phyloP scores from a whole-genome alignment of 2,329 filamentous ascomycete species.

The Corinectria fuckeliana region DNA sequence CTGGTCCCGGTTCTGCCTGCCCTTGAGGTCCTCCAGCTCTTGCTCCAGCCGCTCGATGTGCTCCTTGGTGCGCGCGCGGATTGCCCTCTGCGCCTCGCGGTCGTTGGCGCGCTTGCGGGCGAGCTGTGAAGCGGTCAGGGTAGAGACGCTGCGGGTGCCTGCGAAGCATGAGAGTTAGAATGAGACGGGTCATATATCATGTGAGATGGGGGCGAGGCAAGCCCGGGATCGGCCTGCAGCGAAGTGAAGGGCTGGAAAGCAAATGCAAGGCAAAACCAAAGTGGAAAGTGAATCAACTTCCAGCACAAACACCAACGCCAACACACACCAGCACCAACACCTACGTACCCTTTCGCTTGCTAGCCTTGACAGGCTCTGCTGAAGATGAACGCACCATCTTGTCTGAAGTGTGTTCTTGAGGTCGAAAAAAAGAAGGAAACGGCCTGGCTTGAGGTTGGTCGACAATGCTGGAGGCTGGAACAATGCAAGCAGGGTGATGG shows the following conservation, averaged over 20 bases:
- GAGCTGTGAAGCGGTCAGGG: conserved; percentile 85
- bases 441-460: not conserved
- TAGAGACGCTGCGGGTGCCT: conserved; percentile 80
- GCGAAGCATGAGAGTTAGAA: not conserved
- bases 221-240: not conserved
- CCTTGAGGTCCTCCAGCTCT: conserved; percentile 74
- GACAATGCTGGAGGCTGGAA: too few species aligned
- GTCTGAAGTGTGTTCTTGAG: conserved; percentile 9
- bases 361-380: conserved; percentile 50
- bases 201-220: not conserved
- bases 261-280: conserved; percentile 8
- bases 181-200: not conserved
- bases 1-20: conserved; percentile 55
- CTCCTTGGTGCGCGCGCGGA: conserved; percentile 83
- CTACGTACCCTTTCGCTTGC: conserved; percentile 55
- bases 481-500: not conserved
- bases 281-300: too few species aligned
- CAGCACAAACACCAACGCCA: conserved; percentile 24
- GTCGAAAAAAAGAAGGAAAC: not conserved
- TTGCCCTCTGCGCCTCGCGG: conserved; percentile 86
- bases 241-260: too few species aligned
- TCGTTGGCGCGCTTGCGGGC: conserved; percentile 92
- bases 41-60: conserved; percentile 82
- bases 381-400: conserved; percentile 51
- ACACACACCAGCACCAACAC: conserved; percentile 4